phyloP scores from a whole-genome alignment of 163 green algal genomes.

The Scenedesmus sp. region DNA sequence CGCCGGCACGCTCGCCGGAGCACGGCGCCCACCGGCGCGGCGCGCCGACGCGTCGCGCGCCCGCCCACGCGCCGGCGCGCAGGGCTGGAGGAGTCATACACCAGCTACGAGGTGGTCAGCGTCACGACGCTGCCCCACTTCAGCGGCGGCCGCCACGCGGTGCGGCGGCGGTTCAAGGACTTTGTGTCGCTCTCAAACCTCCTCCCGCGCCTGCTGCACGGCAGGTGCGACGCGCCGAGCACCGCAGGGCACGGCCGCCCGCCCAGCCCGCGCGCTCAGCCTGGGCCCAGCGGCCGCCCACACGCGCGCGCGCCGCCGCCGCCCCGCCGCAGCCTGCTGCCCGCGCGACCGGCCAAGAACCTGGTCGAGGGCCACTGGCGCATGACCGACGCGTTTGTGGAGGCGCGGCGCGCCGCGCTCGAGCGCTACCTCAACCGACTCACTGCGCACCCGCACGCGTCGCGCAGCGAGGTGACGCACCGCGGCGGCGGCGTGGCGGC shows the following conservation, averaged over 20 bases:
- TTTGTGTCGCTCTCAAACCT: conserved; percentile 57
- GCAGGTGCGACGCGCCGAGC: neutral
- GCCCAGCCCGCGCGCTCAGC: no score
- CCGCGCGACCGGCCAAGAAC: conserved; percentile 47
- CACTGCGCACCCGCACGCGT: conserved; percentile 50
- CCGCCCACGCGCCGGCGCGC: neutral
- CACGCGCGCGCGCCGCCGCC: no score
- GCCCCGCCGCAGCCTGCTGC: conserved; percentile 32
- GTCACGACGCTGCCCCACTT: conserved; percentile 29
- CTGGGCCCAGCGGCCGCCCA: no score
- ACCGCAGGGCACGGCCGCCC: no score
- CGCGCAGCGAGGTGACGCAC: conserved; percentile 49
- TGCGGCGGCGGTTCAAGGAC: conserved; percentile 58
- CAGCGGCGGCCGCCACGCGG: conserved; percentile 17
- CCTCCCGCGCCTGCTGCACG: conserved; percentile 46
- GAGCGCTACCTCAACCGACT: conserved; percentile 67
- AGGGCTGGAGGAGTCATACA: conserved; percentile 52
- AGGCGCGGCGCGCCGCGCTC: conserved; percentile 55
- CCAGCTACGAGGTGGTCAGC: conserved; percentile 45
- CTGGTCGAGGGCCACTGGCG: conserved; percentile 57
- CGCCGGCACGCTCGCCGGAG: no score
- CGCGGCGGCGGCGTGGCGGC: neutral
- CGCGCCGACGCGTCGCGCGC: no score
- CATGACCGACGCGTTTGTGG: conserved; percentile 57
- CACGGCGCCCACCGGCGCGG: no score